Conservation (phyloP, 2,329 filamentous ascomycete species). For the Penicillium hesseltinei region DNA sequence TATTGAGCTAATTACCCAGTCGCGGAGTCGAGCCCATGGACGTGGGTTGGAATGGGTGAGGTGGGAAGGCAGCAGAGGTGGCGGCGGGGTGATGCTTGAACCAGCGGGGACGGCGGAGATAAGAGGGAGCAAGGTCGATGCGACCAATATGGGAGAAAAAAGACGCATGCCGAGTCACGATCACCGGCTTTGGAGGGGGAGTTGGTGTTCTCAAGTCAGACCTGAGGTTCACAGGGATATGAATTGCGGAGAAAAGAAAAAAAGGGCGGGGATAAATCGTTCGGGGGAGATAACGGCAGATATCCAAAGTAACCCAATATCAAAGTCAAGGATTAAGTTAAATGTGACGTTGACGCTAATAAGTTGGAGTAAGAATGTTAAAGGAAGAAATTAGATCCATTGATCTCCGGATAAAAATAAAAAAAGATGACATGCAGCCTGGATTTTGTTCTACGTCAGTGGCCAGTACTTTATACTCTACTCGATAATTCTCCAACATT, state of each 20-base stretch:
- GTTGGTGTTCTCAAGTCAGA: neutral
- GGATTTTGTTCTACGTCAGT: slow-evolving; percentile 6
- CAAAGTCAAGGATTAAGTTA: too few relatives aligned
- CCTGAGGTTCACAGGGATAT: slow-evolving; percentile 6
- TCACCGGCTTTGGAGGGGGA: slow-evolving; percentile 1
- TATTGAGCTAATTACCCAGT: slow-evolving; percentile 45
- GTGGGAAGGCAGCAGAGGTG: slow-evolving; percentile 31
- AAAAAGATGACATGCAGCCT: neutral
- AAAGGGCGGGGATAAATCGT: neutral
- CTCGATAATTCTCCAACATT: neutral
- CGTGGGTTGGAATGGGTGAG: slow-evolving; percentile 30
- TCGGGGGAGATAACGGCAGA: neutral
- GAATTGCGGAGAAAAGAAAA: slow-evolving; percentile 2
- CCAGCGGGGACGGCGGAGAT: slow-evolving; percentile 36
- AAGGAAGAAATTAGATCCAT: neutral
- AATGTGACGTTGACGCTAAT: neutral
- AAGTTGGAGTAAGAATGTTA: neutral
- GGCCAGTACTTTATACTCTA: neutral
- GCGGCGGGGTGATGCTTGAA: slow-evolving; percentile 36
- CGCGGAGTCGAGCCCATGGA: slow-evolving; percentile 41
- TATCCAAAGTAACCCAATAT: too few relatives aligned
- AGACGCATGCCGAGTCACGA: slow-evolving; percentile 3
- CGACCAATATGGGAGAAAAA: slow-evolving; percentile 18
- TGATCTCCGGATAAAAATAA: neutral
- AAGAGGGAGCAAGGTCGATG: slow-evolving; percentile 19